Evolutionary conservation across 805 yeast genomes (phyloP).

Genomic region (Tetrapisispora arboricola): DNA sequence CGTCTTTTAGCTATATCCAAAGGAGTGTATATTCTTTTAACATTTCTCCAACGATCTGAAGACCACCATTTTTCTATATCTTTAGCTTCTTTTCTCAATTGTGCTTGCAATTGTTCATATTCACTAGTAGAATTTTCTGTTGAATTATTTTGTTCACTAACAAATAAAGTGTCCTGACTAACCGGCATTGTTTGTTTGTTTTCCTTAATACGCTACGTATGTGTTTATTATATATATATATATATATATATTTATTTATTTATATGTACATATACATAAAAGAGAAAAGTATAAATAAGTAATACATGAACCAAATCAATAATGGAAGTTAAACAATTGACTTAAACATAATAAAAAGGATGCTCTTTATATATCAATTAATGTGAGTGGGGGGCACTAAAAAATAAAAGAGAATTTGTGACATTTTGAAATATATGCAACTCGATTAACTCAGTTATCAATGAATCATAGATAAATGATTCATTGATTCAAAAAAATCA

Average conservation of each 20-base stretch:
- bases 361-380: too few species aligned
- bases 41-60: slow-evolving; percentile 80
- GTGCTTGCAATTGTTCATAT: slow-evolving; percentile 11
- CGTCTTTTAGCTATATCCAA: slow-evolving; percentile 86
- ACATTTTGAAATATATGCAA: background rate
- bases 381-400: too few species aligned
- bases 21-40: slow-evolving; percentile 80
- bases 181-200: background rate
- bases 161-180: background rate
- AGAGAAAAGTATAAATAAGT: too few species aligned
- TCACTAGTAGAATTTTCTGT: slow-evolving; percentile 1
- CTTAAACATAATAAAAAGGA: too few species aligned
- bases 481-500: background rate
- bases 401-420: too few species aligned
- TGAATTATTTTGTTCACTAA: background rate
- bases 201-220: background rate
- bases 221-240: too few species aligned
- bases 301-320: too few species aligned
- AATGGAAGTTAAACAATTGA: too few species aligned
- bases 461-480: background rate
- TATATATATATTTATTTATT: too few species aligned
- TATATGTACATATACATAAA: too few species aligned
- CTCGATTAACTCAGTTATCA: too few species aligned
- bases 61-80: slow-evolving; percentile 87
- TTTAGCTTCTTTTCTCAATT: slow-evolving; percentile 40